Conservation (phyloP, 1,139 yeast genomes). For the Scheffersomyces segobiensis region DNA sequence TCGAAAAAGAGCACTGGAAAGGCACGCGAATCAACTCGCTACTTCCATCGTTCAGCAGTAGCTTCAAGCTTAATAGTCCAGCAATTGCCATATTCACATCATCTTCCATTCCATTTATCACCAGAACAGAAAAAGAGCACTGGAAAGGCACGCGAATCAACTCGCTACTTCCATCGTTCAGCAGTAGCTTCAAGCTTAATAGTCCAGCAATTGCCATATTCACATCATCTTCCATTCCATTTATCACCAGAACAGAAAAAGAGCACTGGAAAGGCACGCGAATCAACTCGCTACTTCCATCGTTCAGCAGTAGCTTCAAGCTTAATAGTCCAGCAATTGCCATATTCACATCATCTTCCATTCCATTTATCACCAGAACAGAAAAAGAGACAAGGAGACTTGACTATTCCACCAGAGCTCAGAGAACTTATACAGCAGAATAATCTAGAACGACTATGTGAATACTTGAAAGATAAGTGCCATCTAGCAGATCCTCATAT, state of each 20-base stretch:
- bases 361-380: background rate
- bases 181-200: background rate
- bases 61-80: background rate
- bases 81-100: conserved; percentile 7
- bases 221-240: conserved; percentile 6
- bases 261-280: background rate
- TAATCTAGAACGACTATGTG: conserved; percentile 3
- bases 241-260: background rate
- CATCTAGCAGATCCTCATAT: conserved; percentile 9
- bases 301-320: background rate
- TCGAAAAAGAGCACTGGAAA: background rate
- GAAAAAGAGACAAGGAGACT: background rate
- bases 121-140: background rate
- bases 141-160: background rate
- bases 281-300: background rate
- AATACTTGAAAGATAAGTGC: conserved; percentile 1
- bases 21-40: background rate
- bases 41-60: background rate
- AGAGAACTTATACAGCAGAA: conserved; percentile 1
- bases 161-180: background rate
- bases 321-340: conserved; percentile 1
- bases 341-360: conserved; percentile 8
- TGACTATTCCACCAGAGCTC: background rate
- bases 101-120: conserved; percentile 2
- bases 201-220: conserved; percentile 4